Conservation (phyloP, 2,329 filamentous ascomycete genomes). For the Lecanosticta acicola region DNA sequence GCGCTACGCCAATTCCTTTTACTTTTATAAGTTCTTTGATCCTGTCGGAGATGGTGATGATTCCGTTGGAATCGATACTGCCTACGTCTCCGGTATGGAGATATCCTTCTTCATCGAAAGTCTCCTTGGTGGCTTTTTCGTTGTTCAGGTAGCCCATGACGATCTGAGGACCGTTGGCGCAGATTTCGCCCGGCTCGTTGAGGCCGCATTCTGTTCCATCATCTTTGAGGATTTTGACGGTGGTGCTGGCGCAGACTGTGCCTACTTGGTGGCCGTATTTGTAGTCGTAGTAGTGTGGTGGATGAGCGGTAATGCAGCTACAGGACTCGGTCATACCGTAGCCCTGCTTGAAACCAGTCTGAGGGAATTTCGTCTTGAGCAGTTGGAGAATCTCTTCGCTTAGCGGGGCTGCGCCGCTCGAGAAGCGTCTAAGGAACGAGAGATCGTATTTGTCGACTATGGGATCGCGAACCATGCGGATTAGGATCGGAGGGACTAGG, state of each 20-base stretch:
- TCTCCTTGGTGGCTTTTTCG: constrained; percentile 43
- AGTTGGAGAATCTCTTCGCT: constrained; percentile 53
- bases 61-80: constrained; percentile 30
- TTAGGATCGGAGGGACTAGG: constrained; percentile 57
- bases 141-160: constrained; percentile 52
- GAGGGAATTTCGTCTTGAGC: constrained; percentile 52
- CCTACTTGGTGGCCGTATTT: constrained; percentile 54
- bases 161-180: constrained; percentile 49
- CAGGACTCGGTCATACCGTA: constrained; percentile 66
- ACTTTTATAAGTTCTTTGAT: constrained; percentile 51
- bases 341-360: constrained; percentile 53
- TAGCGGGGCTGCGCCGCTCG: constrained; percentile 56
- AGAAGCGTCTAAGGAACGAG: constrained; percentile 50
- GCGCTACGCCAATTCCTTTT: constrained; percentile 50
- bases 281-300: constrained; percentile 51
- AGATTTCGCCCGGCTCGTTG: constrained; percentile 52
- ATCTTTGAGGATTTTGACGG: constrained; percentile 55
- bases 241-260: constrained; percentile 53
- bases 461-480: constrained; percentile 54
- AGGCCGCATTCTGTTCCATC: constrained; percentile 50
- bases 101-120: constrained; percentile 41
- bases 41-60: constrained; percentile 53
- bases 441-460: constrained; percentile 54
- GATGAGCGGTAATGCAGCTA: constrained; percentile 57
- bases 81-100: constrained; percentile 51